Conservation (phyloP, 495 filamentous ascomycete genomes). For the Hypoxylon trugodes region DNA sequence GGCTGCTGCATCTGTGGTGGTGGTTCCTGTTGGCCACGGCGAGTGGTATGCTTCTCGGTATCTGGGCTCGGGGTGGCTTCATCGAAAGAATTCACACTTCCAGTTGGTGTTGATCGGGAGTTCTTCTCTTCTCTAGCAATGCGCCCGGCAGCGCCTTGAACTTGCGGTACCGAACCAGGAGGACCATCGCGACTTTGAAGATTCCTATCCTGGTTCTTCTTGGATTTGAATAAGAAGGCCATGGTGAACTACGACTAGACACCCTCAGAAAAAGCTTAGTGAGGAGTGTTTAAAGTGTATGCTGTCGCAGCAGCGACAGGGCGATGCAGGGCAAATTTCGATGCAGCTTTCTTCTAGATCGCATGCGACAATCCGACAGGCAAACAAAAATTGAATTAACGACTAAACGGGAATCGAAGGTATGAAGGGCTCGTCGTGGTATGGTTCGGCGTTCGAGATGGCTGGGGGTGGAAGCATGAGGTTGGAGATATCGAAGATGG, state of each 20-base stretch:
- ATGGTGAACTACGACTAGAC: slow-evolving; percentile 53
- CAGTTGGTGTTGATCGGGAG: slow-evolving; percentile 61
- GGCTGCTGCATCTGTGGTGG: slow-evolving; percentile 25
- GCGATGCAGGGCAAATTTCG: slow-evolving; percentile 6
- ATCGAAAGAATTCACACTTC: slow-evolving; percentile 62
- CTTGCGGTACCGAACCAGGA: slow-evolving; percentile 45
- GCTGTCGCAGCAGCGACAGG: slow-evolving; percentile 28
- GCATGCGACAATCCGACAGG: slow-evolving; percentile 4
- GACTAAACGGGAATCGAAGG: slow-evolving; percentile 13
- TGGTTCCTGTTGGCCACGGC: slow-evolving; percentile 49
- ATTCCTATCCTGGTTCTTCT: slow-evolving; percentile 66
- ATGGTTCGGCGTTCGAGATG: slow-evolving; percentile 25
- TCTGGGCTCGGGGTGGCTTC: slow-evolving; percentile 62
- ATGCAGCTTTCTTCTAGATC: slow-evolving; percentile 1
- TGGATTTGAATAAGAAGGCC: slow-evolving; percentile 78
- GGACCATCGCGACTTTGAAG: slow-evolving; percentile 56
- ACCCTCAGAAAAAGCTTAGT: slow-evolving; percentile 40
- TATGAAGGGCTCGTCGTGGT: slow-evolving; percentile 15
- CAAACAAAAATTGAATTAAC: slow-evolving; percentile 12
- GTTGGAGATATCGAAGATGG: slow-evolving; percentile 37
- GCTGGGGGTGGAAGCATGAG: slow-evolving; percentile 40
- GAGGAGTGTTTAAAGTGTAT: slow-evolving; percentile 9
- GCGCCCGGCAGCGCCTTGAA: slow-evolving; percentile 51
- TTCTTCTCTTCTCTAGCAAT: slow-evolving; percentile 57
- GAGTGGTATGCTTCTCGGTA: slow-evolving; percentile 50